phyloP scores from a whole-genome alignment of 257 asterid genomes.

The Solanum pinnatisectum region DNA sequence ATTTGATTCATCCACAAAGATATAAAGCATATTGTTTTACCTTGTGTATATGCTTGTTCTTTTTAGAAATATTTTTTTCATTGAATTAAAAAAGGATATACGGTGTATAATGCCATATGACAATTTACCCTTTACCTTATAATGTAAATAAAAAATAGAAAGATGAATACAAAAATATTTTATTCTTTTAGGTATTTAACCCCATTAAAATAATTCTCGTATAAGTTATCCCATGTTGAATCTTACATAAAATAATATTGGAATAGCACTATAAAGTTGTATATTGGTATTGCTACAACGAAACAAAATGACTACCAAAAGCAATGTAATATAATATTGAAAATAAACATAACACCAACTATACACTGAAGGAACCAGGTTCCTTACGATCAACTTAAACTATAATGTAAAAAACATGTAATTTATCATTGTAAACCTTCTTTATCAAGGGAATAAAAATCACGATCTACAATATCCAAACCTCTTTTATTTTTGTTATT shows the following conservation, averaged over 20 bases:
- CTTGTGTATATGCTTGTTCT: neutral
- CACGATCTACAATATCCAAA: neutral
- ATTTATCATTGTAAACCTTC: neutral
- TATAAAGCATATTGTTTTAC: neutral
- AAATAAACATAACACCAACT: neutral
- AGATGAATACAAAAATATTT: neutral
- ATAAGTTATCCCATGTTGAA: neutral
- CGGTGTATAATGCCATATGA: neutral
- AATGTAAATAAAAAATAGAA: neutral
- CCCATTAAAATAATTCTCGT: neutral
- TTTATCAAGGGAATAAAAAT: neutral
- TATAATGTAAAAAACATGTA: neutral
- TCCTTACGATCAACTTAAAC: neutral
- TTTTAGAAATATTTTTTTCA: neutral
- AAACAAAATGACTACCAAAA: neutral
- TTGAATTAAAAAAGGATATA: neutral
- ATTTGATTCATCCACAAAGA: neutral
- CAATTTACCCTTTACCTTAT: neutral
- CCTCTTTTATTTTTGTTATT: neutral
- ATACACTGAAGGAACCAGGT: neutral
- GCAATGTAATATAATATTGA: neutral
- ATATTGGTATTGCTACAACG: neutral
- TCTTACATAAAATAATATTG: neutral
- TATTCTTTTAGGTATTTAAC: neutral
- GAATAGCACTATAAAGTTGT: neutral